Conservation (phyloP, 2,329 filamentous ascomycete genomes). For the Penicillium freii region DNA sequence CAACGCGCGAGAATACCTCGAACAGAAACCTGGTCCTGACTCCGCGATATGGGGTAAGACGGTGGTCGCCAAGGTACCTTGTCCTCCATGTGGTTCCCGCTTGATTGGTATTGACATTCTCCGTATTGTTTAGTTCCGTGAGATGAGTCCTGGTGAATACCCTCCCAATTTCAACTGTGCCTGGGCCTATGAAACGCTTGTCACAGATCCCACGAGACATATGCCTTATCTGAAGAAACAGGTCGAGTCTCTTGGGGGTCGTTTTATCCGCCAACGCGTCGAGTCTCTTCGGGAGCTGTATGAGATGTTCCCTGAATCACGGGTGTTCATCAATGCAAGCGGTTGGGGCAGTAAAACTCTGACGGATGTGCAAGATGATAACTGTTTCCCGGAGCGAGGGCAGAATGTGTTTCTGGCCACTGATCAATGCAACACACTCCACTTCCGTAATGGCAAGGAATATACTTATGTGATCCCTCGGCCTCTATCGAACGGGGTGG, state of each 20-base stretch:
- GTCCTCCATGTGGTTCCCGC: not conserved
- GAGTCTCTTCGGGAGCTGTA: conserved; percentile 36
- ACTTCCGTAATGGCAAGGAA: conserved; percentile 39
- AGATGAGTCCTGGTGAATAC: conserved; percentile 32
- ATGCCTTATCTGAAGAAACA: conserved; percentile 37
- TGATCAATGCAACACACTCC: conserved; percentile 30
- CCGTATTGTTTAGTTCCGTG: conserved; percentile 30
- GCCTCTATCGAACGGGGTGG: conserved; percentile 33
- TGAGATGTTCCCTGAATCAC: conserved; percentile 36
- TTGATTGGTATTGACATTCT: not conserved
- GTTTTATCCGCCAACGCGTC: conserved; percentile 36
- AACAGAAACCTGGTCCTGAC: conserved; percentile 31
- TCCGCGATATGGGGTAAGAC: conserved; percentile 39
- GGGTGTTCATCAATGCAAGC: conserved; percentile 41
- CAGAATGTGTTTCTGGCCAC: conserved; percentile 40
- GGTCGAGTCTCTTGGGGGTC: conserved; percentile 33
- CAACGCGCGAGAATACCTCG: conserved; percentile 36
- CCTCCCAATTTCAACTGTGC: conserved; percentile 34
- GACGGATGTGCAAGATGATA: conserved; percentile 35
- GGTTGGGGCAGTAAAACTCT: conserved; percentile 37
- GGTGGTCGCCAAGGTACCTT: conserved; percentile 34
- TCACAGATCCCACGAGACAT: conserved; percentile 39
- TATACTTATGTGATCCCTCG: conserved; percentile 43
- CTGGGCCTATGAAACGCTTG: conserved; percentile 39
- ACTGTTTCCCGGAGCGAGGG: conserved; percentile 38